Base-by-base conservation (phyloP, 306 rosid species). In the Acmispon strigosus region DNA sequence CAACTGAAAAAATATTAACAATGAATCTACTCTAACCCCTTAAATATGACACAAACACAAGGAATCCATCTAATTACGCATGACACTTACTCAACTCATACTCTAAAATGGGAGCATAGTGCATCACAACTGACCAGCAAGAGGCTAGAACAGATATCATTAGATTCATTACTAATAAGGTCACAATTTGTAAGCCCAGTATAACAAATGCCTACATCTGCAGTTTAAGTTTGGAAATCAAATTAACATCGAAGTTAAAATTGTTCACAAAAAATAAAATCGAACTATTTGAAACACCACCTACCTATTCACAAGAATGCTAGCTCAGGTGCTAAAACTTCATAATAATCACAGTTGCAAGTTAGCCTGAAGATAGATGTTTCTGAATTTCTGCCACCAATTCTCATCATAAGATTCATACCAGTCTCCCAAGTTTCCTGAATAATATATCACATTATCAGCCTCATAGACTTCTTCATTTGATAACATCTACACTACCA, bases 181-280 rank as follows among this genome's bases (percentile, higher is more conserved):
- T 60, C 15, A 32, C 41, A 2, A 4, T 8, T 34, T 59, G 49
- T 8, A 18, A 49, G 24, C 20, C 68, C 36, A 44, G 17, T 27
- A 27, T 27, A 27, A 27, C 4, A 0, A 27, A 43, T 57, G 37
- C n/a, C 37, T 47, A 6, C 27, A 11, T 29, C 10, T 49, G 51
- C 70, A 61, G 60, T 49, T 12, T 36, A 27, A 50, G 61, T 19
- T 32, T 17, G 2, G n/a, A 58, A 29, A 71, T 59, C 36, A 58
- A 57, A 71, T 71, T 19, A 58, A 71, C 50, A 22, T 10, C 4
- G 52, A 58, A 57, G 58, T 71, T 19, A 58, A 71, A 37, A 22
- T 10, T 8, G 52, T 41, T 22, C 22, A 11, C 6, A 10, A 19
- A 2, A 42, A 27, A 42, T 20, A 49, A 18, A 54, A 55, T 10